Conservation (phyloP, 192 early-diverging fungal genomes). For the Mortierella hygrophila region DNA sequence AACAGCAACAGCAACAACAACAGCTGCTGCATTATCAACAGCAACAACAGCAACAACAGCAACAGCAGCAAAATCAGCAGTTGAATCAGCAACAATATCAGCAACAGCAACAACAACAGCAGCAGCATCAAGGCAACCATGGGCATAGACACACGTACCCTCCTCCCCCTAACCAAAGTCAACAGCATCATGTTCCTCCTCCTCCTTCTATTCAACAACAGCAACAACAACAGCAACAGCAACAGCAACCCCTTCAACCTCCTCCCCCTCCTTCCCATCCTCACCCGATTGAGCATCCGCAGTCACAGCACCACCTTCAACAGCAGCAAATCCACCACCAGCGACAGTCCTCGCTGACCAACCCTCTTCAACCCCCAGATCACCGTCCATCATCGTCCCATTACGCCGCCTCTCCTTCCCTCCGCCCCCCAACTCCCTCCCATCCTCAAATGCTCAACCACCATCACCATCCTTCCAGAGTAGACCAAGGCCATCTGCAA, state of each 20-base stretch:
- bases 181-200: not conserved
- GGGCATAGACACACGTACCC: not conserved
- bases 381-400: conserved; percentile 10
- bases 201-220: not conserved
- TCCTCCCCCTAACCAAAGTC: not conserved
- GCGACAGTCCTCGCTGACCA: conserved; percentile 13
- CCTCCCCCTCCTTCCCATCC: not conserved
- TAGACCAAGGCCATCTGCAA: conserved; percentile 20
- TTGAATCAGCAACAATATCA: not conserved
- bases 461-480: conserved; percentile 26
- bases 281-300: not conserved
- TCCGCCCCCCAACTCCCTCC: conserved; percentile 23
- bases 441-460: conserved; percentile 8
- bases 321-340: not conserved
- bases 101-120: not conserved
- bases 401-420: conserved; percentile 4
- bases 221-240: not conserved
- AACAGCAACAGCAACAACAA: conserved; percentile 21
- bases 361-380: not conserved
- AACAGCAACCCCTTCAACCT: conserved; percentile 3
- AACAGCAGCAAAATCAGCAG: not conserved
- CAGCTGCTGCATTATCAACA: conserved; percentile 10
- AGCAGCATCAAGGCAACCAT: not conserved
- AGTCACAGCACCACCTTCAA: conserved; percentile 1
- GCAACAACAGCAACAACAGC: not conserved